Conservation (phyloP, 106 monocot species). For the Allium fistulosum region DNA sequence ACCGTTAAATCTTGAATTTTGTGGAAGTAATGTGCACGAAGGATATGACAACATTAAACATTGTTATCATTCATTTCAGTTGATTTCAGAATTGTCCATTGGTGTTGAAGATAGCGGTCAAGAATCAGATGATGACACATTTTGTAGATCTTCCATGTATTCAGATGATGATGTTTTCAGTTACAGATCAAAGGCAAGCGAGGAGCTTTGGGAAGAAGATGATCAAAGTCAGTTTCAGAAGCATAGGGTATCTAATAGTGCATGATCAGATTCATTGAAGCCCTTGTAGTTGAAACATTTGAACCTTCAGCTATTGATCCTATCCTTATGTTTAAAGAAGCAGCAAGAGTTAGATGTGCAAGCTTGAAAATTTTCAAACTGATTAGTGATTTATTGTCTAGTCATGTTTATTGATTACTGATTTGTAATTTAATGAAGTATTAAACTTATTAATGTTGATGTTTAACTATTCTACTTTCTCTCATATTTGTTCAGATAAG, state of each 20-base stretch:
- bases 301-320: no score
- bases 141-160: conserved; percentile 68
- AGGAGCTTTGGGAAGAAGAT: conserved; percentile 66
- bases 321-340: no score
- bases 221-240: conserved; percentile 17
- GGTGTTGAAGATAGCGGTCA: conserved; percentile 27
- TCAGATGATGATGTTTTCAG: conserved; percentile 60
- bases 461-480: no score
- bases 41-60: conserved; percentile 22
- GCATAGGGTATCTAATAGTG: conserved; percentile 22
- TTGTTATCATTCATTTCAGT: conserved; percentile 75
- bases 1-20: conserved; percentile 55
- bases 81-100: conserved; percentile 33
- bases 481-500: no score
- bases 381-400: no score
- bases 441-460: no score
- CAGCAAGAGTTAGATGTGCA: no score
- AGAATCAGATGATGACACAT: conserved; percentile 95
- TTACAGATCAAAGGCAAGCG: conserved; percentile 52
- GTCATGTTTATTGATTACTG: no score
- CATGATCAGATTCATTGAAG: conserved; percentile 24
- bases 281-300: not conserved
- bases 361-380: no score
- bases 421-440: no score
- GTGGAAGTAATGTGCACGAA: conserved; percentile 38